These are phyloP conservation scores for Tetrahymena thermophila DNA, from an alignment of 73 alveolate species.

Conservation along the genomic window DNA sequence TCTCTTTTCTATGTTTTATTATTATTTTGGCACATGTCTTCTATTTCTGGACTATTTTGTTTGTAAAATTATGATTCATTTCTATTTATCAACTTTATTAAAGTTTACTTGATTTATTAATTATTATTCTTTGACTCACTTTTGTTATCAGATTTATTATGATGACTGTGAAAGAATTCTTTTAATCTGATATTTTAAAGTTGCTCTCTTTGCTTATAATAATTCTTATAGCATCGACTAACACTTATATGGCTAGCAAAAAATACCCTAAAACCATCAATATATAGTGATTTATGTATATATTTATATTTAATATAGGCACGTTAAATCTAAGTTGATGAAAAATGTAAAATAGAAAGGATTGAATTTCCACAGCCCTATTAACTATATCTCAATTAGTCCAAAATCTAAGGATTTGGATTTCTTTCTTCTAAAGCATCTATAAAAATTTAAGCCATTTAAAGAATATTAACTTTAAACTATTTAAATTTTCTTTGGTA, in stretches of 20 bases:
- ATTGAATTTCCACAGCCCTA: too few relatives aligned
- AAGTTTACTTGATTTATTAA: not conserved
- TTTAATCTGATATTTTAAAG: not conserved
- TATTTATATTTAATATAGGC: too few relatives aligned
- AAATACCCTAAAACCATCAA: not conserved
- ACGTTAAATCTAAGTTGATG: too few relatives aligned
- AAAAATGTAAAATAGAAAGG: too few relatives aligned
- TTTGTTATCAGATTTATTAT: not conserved
- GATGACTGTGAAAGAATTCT: not conserved
- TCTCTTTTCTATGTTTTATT: not conserved
- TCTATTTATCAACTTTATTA: not conserved
- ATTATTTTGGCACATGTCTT: not conserved
- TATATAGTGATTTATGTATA: too few relatives aligned
- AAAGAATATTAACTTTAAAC: too few relatives aligned
- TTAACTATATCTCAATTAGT: too few relatives aligned
- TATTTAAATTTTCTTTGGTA: too few relatives aligned
- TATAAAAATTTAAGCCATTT: too few relatives aligned
- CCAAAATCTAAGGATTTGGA: too few relatives aligned
- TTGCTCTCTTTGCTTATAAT: not conserved
- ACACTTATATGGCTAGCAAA: not conserved
- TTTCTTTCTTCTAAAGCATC: too few relatives aligned
- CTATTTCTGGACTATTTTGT: not conserved
- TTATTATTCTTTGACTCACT: not conserved
- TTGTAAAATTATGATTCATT: not conserved
- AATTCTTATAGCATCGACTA: not conserved